A percentile compares a stretch with the other conserved stretches of the same genome.
Evolutionary conservation across 495 filamentous ascomycete genomes (phyloP).

Genomic region (Immersiella caudata): DNA sequence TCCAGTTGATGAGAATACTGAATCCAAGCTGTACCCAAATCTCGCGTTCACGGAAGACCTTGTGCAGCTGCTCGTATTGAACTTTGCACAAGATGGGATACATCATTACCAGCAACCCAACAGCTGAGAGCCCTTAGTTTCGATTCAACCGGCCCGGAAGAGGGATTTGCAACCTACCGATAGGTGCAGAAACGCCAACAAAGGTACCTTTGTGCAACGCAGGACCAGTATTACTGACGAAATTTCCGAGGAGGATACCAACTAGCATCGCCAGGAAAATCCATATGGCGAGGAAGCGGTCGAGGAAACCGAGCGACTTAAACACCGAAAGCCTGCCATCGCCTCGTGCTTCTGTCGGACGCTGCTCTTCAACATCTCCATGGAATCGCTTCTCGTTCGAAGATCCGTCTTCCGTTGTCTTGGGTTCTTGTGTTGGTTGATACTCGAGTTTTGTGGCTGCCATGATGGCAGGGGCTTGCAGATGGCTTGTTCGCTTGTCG

Average conservation of each 20-base stretch:
- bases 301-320: slow-evolving; percentile 64
- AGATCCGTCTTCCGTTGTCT: neutral
- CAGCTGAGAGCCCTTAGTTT: slow-evolving; percentile 47
- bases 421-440: neutral
- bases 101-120: slow-evolving; percentile 92
- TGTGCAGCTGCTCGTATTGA: slow-evolving; percentile 77
- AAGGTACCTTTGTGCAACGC: slow-evolving; percentile 73
- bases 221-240: slow-evolving; percentile 63
- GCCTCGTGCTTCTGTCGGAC: neutral
- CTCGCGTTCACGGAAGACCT: slow-evolving; percentile 59
- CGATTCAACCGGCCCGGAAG: neutral
- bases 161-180: slow-evolving; percentile 54
- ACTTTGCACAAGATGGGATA: slow-evolving; percentile 94
- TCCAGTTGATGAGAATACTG: slow-evolving; percentile 83
- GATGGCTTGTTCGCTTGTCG: neutral
- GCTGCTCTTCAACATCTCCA: neutral
- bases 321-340: slow-evolving; percentile 41
- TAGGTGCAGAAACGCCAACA: slow-evolving; percentile 73
- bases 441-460: neutral
- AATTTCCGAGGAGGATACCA: slow-evolving; percentile 80
- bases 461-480: neutral
- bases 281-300: slow-evolving; percentile 81
- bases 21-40: slow-evolving; percentile 83
- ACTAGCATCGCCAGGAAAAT: slow-evolving; percentile 83
- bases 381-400: neutral